These are phyloP conservation scores for Litsea cubeba DNA, from an alignment of 164 flowering plant genomes.

Conservation along the genomic window DNA sequence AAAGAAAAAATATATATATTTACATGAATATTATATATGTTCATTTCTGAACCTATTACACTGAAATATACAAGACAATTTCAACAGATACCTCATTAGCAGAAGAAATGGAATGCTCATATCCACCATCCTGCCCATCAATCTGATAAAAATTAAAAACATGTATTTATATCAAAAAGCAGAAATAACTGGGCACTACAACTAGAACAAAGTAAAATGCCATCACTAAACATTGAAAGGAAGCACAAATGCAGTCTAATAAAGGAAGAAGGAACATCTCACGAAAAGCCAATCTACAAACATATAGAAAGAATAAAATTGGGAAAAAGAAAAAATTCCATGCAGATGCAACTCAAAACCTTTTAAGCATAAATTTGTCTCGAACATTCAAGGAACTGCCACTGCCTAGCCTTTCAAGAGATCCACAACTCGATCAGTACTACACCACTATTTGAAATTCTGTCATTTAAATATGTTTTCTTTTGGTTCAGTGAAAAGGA, in stretches of 20 bases:
- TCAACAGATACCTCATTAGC: conserved; percentile 33
- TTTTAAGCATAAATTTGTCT: not conserved
- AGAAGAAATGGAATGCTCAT: conserved; percentile 18
- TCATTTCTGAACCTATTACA: not conserved
- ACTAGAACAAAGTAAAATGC: not conserved
- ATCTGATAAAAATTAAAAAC: conserved; percentile 14
- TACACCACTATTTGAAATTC: too few species aligned
- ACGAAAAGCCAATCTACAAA: not conserved
- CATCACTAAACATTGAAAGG: not conserved
- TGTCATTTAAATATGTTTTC: too few species aligned
- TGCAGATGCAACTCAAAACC: not conserved
- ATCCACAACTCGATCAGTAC: too few species aligned
- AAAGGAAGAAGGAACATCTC: not conserved
- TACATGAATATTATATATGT: not conserved
- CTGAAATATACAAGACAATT: conserved; percentile 2
- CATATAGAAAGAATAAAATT: not conserved
- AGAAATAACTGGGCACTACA: too few species aligned
- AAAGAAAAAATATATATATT: too few species aligned
- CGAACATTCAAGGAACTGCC: too few species aligned
- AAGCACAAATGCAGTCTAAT: not conserved
- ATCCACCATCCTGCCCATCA: conserved; percentile 23
- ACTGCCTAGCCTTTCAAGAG: too few species aligned
- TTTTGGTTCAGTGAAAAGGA: too few species aligned
- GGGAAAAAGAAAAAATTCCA: not conserved
- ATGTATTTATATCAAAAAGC: too few species aligned